Evolutionary conservation across 768 basidiomycete genomes (phyloP), one percentile per base, ranked within the genome.

Genomic region (Lactarius quietus): DNA sequence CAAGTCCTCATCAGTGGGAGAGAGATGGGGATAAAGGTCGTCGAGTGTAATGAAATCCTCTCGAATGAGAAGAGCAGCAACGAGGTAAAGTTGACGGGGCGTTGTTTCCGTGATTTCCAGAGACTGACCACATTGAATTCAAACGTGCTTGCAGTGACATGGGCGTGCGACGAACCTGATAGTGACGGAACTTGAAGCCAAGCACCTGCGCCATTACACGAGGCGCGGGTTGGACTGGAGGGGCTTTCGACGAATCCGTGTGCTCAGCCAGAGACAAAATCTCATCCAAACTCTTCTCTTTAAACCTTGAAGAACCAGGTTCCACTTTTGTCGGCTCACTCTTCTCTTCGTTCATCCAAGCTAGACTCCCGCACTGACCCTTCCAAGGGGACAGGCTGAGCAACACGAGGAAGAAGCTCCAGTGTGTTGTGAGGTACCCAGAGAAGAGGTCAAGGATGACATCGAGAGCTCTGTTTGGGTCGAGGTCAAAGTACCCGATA

Each of bases 131-230:
- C 73, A 59, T 70, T 62, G 54, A 65, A 57, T 71, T 69, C 70
- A 39, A 41, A 57, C 45, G 61, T 53, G 26, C 55, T 65, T 61
- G 55, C 26, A 57, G 63, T 23, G 23, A 52, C 45, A 45, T 26
- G 33, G 1, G 39, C 12, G 48, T 41, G n/a, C 31, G 53, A 66
- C 51, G 64, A 68, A 94, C 95, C 78, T 95, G 89, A 75, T 96
- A 95, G 74, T 89, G 87, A 10, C 84, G 82, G 71, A 97, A 96
- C 76, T 99, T 99, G 83, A 98, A 98, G n/a, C 97, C 97, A 26
- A 99, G 79, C 8, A 98, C 91, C 77, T 99, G 95, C 17, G 93
- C 88, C 62, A 92, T 77, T 26, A 92, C 88, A 58, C 84, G 82
- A 29, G 87, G 80, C 58, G 84, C 79, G 70, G 61, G 71, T 45